phyloP scores from a whole-genome alignment of 2,329 filamentous ascomycete species.

The Fusarium tupiense region DNA sequence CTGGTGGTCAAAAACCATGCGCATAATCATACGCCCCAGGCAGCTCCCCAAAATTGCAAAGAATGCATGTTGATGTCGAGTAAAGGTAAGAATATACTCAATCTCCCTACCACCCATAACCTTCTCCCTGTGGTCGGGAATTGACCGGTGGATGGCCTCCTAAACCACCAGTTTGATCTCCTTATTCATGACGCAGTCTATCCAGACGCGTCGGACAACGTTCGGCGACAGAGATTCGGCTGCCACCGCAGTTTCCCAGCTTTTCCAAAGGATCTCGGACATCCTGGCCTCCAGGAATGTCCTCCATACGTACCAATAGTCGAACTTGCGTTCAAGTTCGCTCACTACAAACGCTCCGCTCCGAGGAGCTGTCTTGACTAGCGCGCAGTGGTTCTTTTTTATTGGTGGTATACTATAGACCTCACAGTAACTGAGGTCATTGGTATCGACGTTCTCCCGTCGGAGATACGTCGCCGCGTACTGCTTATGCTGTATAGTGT shows the following conservation, averaged over 20 bases:
- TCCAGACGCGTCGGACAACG: accelerated
- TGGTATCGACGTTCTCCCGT: accelerated
- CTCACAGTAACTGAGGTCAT: background rate
- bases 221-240: accelerated
- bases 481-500: no score
- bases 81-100: accelerated
- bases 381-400: accelerated
- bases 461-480: background rate
- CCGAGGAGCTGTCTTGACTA: background rate
- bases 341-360: background rate
- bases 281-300: background rate
- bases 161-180: background rate
- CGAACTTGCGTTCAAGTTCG: background rate
- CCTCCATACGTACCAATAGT: background rate
- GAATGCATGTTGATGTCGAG: accelerated
- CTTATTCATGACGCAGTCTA: accelerated
- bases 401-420: background rate
- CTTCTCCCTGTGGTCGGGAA: background rate
- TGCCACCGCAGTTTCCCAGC: accelerated
- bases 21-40: accelerated
- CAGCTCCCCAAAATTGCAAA: accelerated
- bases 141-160: background rate
- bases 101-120: accelerated
- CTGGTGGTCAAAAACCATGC: background rate
- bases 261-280: accelerated